Conservation (phyloP, 1,139 yeast species). For the Hemisphaericaspora subhashii region DNA sequence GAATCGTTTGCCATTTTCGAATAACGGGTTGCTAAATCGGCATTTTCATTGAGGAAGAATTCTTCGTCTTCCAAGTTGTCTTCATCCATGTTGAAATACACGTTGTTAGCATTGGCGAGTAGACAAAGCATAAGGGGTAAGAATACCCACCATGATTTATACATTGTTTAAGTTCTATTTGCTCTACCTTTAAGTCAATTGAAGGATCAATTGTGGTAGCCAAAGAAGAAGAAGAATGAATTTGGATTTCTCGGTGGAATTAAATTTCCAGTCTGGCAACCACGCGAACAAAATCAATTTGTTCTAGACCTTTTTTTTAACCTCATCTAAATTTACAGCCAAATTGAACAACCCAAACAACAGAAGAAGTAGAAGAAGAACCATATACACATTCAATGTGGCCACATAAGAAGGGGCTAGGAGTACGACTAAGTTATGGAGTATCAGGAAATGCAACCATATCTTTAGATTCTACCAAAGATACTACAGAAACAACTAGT, state of each 20-base stretch:
- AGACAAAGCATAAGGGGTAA: background rate
- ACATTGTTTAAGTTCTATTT: no score
- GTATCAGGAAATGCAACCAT: conserved; percentile 30
- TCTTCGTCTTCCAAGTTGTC: conserved; percentile 2
- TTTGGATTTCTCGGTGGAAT: no score
- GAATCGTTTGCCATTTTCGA: conserved; percentile 33
- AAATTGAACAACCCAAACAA: background rate
- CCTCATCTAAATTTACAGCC: no score
- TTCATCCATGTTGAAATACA: conserved; percentile 12
- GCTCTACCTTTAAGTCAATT: no score
- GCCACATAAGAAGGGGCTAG: conserved; percentile 43
- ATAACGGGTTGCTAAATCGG: conserved; percentile 17
- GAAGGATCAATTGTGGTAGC: no score
- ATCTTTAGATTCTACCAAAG: conserved; percentile 10
- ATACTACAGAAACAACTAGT: background rate
- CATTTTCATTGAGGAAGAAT: background rate
- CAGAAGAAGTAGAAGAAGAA: no score
- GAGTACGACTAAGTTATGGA: conserved; percentile 42
- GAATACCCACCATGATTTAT: background rate
- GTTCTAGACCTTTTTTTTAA: no score
- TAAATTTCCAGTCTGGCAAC: no score
- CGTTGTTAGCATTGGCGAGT: conserved; percentile 8
- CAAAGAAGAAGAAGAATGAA: no score
- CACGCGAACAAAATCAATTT: no score
- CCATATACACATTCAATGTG: no score